Evolutionary conservation across 345 rosid genomes (phyloP).

Genomic region (Gossypium anomalum): DNA sequence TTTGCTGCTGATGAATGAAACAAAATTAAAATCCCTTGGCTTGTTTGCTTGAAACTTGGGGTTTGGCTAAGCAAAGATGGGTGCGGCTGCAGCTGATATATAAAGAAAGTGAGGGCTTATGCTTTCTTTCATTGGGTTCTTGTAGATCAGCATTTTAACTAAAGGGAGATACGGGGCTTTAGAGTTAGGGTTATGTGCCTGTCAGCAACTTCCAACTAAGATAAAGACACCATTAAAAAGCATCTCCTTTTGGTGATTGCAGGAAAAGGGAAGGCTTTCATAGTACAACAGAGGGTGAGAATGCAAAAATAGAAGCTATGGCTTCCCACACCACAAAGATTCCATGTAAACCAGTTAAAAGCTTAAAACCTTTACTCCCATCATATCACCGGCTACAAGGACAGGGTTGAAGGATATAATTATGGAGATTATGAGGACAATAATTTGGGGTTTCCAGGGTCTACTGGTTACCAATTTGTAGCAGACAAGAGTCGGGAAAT

Average conservation of each 20-base stretch:
- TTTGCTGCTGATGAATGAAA: background rate
- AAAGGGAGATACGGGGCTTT: conserved; percentile 14
- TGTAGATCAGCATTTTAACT: conserved; percentile 20
- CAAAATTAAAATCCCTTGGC: background rate
- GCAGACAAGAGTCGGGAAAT: background rate
- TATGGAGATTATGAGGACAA: background rate
- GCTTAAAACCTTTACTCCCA: background rate
- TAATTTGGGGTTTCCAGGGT: background rate
- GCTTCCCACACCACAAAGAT: background rate
- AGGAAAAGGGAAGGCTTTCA: background rate
- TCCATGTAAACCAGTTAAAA: background rate
- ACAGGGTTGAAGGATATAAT: background rate
- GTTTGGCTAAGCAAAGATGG: background rate
- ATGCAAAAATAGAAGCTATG: background rate
- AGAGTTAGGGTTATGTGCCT: conserved; percentile 15
- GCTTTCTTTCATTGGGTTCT: conserved; percentile 12
- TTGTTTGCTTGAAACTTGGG: background rate
- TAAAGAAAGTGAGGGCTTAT: conserved; percentile 10
- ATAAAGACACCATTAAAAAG: conserved; percentile 15
- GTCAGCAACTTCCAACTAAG: conserved; percentile 26
- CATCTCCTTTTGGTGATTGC: conserved; percentile 20
- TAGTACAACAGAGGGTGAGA: background rate
- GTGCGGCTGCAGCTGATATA: conserved; percentile 8
- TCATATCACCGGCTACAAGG: too few relatives aligned
- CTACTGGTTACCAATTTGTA: background rate